Evolutionary conservation across 2,329 filamentous ascomycete species (phyloP), one percentile per base, ranked within the genome.

Genomic region (Penicillium brasilianum): DNA sequence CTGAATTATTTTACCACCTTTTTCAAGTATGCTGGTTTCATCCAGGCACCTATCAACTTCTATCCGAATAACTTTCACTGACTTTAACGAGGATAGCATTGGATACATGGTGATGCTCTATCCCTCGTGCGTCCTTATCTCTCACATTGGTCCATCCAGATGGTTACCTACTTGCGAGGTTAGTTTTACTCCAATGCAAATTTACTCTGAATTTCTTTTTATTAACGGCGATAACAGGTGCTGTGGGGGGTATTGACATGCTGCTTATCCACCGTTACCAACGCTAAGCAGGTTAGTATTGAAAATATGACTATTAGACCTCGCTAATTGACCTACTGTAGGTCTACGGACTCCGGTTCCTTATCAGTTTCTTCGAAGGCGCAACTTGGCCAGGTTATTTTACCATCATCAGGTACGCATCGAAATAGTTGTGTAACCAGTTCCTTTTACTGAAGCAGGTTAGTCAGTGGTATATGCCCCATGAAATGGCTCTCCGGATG

Each of bases 381-480:
- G 44, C 44, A 48, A 48, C 44, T n/a, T 48, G 44, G 44, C 44
- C 44, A 30, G 44, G 44, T n/a, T 48, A 48, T 48, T 48, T 30
- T 30, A 48, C 44, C 28, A 48, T 48, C 14, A 48, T 48, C 44
- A 48, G 44, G 44, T 48, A 11, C 1, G 22, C n/a, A 25, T 8
- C 28, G 2, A 4, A 16, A 22, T 25, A 46, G 18, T n/a, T n/a
- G n/a, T n/a, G n/a, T n/a, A n/a, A n/a, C 2, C 8, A 13, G 9
- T 13, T 3, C 2, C 3, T 9, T 43, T 8, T 11, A 28, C 44
- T 48, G 14, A 48, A n/a, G 22, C 7, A 28, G 4, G 7, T 30
- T 14, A 48, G 44, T 48, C 44, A 48, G n/a, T 48, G 44, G 44
- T 48, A 48, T n/a, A 48, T 48, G 44, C 44, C 44, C n/a, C 44